Evolutionary conservation across 2,329 filamentous ascomycete genomes (phyloP), one percentile per base, ranked within the genome.

Genomic region (Pseudogymnoascus sp.): DNA sequence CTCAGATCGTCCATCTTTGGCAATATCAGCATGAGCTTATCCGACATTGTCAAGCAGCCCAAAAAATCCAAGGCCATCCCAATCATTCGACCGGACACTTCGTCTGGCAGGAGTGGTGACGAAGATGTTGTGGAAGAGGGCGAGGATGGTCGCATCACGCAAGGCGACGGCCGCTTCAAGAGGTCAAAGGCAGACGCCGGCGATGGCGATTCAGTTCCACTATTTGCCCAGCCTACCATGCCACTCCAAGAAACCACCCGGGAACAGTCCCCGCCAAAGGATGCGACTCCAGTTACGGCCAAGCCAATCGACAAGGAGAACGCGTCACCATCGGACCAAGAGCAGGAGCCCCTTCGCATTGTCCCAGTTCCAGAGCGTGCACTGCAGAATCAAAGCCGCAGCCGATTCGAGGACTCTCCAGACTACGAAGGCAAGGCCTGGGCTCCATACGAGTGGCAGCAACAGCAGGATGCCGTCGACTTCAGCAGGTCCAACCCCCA

Each of bases 1-100:
- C 25, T 57, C n/a, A 59, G 58, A 18, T 75, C 75, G 64, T 80
- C 82, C 59, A 89, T 91, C 67, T 91, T 91, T 70, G 81, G 84
- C 57, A 86, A 85, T 41, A 87, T 92, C 65, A 82, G 84, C 64
- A 75, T 89, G 32, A 82, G 79, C 60, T 73, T 79, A 32, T 79
- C 81, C 12, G 85, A 90, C 20, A 80, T 85, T 58, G 75, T 83
- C 28, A 88, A 88, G 68, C 81, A 86, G 6, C 72, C 75, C 0
- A 91, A 89, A 74, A 85, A 84, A 67, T 90, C 87, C 4, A 97
- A 94, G 75, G 91, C 91, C 8, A 82, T 96, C 60, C 89, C 91
- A 0, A 95, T 96, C 64, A 75, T 93, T 8, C 80, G 80, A 38
- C 89, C 89, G 1, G 79, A 84, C 62, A 85, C 78, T 67, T 74